phyloP scores from a whole-genome alignment of 345 rosid species.

The Eucalyptus caleyi region DNA sequence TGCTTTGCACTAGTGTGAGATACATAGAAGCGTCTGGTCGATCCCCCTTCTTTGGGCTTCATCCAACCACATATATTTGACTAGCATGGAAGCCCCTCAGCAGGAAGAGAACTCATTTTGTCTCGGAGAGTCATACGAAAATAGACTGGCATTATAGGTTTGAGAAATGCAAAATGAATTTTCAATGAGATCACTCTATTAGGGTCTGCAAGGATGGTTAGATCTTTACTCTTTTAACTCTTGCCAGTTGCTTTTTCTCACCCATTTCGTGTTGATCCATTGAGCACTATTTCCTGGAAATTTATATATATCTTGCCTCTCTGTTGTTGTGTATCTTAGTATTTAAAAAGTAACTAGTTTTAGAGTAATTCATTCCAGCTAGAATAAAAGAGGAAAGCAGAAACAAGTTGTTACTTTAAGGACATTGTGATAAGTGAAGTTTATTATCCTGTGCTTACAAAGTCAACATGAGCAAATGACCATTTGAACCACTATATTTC shows the following conservation, averaged over 20 bases:
- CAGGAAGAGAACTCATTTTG: not conserved
- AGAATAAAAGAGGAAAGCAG: not conserved
- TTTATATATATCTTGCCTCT: not conserved
- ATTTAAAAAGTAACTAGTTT: not conserved
- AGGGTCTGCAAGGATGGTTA: not conserved
- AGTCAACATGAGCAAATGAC: not conserved
- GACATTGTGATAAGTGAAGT: not conserved
- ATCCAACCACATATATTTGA: not conserved
- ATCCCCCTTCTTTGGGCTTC: not conserved
- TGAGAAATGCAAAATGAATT: not conserved
- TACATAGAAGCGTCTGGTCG: not conserved
- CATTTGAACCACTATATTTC: not conserved
- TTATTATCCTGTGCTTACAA: not conserved
- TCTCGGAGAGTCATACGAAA: not conserved
- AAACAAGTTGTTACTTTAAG: not conserved
- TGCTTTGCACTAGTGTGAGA: not conserved
- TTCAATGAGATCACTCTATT: not conserved
- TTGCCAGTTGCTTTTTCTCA: not conserved
- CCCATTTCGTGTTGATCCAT: not conserved
- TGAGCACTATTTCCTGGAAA: not conserved
- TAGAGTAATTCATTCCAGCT: not conserved
- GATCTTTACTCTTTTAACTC: not conserved
- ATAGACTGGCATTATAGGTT: not conserved
- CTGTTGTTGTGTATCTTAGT: not conserved
- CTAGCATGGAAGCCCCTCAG: not conserved